These are phyloP conservation scores for Russula emetica DNA, from an alignment of 768 basidiomycete genomes.

Conservation along the genomic window DNA sequence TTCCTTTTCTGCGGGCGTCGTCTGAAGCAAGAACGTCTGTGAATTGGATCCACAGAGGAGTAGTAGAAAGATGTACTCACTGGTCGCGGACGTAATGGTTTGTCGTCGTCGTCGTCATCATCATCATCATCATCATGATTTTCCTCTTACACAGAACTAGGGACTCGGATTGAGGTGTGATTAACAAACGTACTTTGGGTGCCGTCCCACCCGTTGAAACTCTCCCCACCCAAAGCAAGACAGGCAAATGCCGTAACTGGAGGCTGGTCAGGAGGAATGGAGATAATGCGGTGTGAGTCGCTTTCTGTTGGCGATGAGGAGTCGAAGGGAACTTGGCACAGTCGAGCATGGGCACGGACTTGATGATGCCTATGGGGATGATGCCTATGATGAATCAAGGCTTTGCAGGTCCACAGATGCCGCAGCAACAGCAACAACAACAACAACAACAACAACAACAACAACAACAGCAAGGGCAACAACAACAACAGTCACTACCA, in stretches of 20 bases:
- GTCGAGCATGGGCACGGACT: conserved; percentile 38
- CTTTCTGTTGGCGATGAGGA: conserved; percentile 8
- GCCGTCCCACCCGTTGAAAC: conserved; percentile 49
- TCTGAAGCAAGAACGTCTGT: conserved; percentile 11
- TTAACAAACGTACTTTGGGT: conserved; percentile 30
- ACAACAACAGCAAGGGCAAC: no score
- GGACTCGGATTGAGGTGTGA: conserved; percentile 35
- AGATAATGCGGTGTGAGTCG: conserved; percentile 26
- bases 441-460: conserved; percentile 45
- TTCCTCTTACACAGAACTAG: conserved; percentile 10
- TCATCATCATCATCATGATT: conserved; percentile 29
- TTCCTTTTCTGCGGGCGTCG: conserved; percentile 32
- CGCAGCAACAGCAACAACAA: conserved; percentile 23
- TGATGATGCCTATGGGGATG: conserved; percentile 36
- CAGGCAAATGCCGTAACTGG: conserved; percentile 39
- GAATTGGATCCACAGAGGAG: conserved; percentile 1
- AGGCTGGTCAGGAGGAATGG: conserved; percentile 34
- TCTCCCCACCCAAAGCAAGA: conserved; percentile 47
- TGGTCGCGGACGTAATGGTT: conserved; percentile 31
- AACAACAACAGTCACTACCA: conserved; percentile 35
- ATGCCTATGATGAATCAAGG: conserved; percentile 26
- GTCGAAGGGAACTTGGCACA: conserved; percentile 26
- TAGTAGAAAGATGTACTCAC: conserved; percentile 29
- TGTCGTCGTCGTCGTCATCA: conserved; percentile 37
- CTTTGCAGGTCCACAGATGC: conserved; percentile 22